Conservation (phyloP, 768 basidiomycete species). For the Rhizopogon salebrosus region DNA sequence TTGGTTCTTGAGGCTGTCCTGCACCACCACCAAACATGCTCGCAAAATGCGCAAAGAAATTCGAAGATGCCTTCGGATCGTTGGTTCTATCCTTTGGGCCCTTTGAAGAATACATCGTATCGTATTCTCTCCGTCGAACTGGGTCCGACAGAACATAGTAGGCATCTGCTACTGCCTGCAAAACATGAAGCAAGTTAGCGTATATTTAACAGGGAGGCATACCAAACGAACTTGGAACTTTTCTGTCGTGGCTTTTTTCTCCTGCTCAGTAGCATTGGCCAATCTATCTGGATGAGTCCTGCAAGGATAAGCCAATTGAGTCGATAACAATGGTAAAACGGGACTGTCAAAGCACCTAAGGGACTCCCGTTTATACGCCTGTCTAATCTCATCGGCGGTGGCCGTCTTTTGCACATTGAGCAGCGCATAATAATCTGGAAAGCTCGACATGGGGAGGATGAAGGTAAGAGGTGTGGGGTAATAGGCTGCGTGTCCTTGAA, state of each 20-base stretch:
- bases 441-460: conserved; percentile 53
- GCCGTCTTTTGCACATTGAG: conserved; percentile 51
- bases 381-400: conserved; percentile 64
- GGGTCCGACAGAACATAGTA: conserved; percentile 90
- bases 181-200: neutral
- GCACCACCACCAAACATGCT: conserved; percentile 53
- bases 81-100: conserved; percentile 44
- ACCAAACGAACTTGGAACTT: conserved; percentile 63
- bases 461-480: neutral
- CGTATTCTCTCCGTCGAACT: conserved; percentile 67
- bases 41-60: conserved; percentile 75
- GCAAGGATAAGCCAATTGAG: conserved; percentile 16
- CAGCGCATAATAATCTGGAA: conserved; percentile 78
- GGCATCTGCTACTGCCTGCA: conserved; percentile 83
- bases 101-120: conserved; percentile 55
- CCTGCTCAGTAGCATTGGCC: conserved; percentile 59
- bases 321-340: conserved; percentile 1
- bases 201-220: neutral
- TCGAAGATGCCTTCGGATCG: conserved; percentile 62
- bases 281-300: conserved; percentile 91
- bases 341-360: conserved; percentile 42
- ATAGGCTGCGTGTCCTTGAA: too few species aligned
- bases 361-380: conserved; percentile 78
- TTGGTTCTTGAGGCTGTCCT: conserved; percentile 30
- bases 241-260: conserved; percentile 75